These are phyloP conservation scores for Pseudoturritis turrita DNA, from an alignment of 345 rosid species.

Conservation along the genomic window DNA sequence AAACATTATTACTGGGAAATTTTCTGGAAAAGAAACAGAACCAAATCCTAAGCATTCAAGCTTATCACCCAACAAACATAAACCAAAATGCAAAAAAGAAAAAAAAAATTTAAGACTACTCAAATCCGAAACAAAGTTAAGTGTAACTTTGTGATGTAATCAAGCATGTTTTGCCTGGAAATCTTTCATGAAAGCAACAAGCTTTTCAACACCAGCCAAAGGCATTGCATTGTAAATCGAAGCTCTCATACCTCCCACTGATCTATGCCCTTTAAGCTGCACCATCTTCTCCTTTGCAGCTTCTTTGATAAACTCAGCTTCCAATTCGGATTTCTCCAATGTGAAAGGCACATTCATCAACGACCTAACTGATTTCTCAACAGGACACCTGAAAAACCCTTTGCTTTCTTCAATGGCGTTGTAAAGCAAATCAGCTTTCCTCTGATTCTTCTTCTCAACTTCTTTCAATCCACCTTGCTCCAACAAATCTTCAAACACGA, in stretches of 20 bases:
- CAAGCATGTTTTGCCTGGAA: slow-evolving; percentile 88
- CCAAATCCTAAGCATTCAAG: slow-evolving; percentile 11
- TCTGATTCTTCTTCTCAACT: slow-evolving; percentile 85
- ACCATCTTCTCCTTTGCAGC: slow-evolving; percentile 94
- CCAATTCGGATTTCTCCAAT: slow-evolving; percentile 78
- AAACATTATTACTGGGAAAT: slow-evolving; percentile 6
- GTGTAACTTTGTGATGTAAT: neutral
- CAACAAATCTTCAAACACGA: slow-evolving; percentile 85
- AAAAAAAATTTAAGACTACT: neutral
- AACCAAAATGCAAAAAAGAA: neutral
- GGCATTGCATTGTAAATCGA: slow-evolving; percentile 99
- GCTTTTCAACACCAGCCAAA: slow-evolving; percentile 79
- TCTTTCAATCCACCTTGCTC: slow-evolving; percentile 80
- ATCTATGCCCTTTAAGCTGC: slow-evolving; percentile 95
- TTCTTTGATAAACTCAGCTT: slow-evolving; percentile 85
- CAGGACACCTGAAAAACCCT: slow-evolving; percentile 81
- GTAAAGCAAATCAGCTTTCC: slow-evolving; percentile 70
- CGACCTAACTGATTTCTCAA: slow-evolving; percentile 93
- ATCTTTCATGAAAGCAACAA: slow-evolving; percentile 97
- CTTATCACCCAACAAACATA: slow-evolving; percentile 14
- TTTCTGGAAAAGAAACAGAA: neutral
- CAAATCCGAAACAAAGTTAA: too few relatives aligned
- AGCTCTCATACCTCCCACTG: slow-evolving; percentile 98
- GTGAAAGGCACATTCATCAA: slow-evolving; percentile 97
- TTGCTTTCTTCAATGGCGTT: slow-evolving; percentile 71